Evolutionary conservation across 768 basidiomycete genomes (phyloP), one percentile per base, ranked within the genome.

Genomic region (Fomitopsis pulvina): DNA sequence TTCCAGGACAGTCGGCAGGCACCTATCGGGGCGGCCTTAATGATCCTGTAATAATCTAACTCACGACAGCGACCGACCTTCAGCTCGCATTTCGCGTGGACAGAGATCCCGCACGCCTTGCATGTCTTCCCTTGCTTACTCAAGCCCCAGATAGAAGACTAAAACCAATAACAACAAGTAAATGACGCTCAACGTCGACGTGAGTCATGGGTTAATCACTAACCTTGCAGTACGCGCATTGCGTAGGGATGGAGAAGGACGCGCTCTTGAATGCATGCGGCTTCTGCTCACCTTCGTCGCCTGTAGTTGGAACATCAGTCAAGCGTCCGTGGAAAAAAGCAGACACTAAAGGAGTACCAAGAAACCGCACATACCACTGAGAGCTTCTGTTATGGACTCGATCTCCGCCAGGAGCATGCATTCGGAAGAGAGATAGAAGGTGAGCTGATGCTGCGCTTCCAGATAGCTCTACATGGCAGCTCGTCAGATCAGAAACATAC

Each of bases 91-190:
- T 87, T 91, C 41, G 80, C 70, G 63, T 92, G 90, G 6, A 92
- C 89, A 18, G 85, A 83, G 44, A 92, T 65, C 1, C 84, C 81
- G 62, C 91, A 92, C 11, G 72, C 65, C 62, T 75, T 83, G 69
- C 90, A 92, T 5, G 84, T 88, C 69, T 90, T 92, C 28, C 90
- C 90, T 61, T 88, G 86, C 65, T 89, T 91, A 62, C 79, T 85
- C 39, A 92, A 69, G 8, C 90, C 91, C 89, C 90, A 92, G 26
- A 92, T 90, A 7, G 85, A 86, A 9, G 83, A 74, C 88, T 91
- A 24, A 5, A 18, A 7, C 18, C 34, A 37, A 4, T 39, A n/a
- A 41, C 24, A 41, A 30, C 47, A 7, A 28, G 28, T 3, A 14
- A 12, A 43, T 25, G 25, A 38, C 22, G 50, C 27, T 41, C 37